Percentiles rank a stretch among this genome's conserved stretches.
Evolutionary conservation across 1,284 basidiomycete species (phyloP).

Genomic region (Cystodermella granulosa): DNA sequence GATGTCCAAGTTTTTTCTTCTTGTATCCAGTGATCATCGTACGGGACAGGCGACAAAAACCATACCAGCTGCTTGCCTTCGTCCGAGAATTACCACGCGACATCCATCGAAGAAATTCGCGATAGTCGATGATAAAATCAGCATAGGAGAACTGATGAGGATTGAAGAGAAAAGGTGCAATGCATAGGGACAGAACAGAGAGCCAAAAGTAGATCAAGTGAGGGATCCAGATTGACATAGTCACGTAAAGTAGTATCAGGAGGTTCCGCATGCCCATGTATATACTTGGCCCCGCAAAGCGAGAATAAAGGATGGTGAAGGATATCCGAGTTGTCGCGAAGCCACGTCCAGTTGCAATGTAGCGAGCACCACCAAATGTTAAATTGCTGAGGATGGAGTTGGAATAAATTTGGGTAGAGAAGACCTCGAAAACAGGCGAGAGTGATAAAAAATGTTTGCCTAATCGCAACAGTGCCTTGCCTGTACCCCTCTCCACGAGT

Average conservation of each 20-base stretch:
- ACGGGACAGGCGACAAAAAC: slow-evolving; percentile 90
- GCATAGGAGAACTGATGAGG: slow-evolving; percentile 94
- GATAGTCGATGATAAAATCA: slow-evolving; percentile 96
- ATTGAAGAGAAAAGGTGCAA: slow-evolving; percentile 96
- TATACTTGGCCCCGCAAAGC: slow-evolving; percentile 96
- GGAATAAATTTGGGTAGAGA: slow-evolving; percentile 95
- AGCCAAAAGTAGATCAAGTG: slow-evolving; percentile 97
- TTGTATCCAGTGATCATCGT: slow-evolving; percentile 98
- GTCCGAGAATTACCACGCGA: slow-evolving; percentile 91
- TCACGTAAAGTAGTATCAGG: slow-evolving; percentile 81
- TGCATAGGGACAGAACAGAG: slow-evolving; percentile 83
- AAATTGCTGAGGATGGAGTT: slow-evolving; percentile 92
- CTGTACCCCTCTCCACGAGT: slow-evolving; percentile 88
- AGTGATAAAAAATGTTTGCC: slow-evolving; percentile 92
- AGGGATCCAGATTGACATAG: slow-evolving; percentile 86
- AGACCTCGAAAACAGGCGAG: slow-evolving; percentile 94
- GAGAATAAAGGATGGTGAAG: slow-evolving; percentile 92
- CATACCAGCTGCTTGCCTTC: slow-evolving; percentile 96
- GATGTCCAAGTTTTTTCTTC: slow-evolving; percentile 94
- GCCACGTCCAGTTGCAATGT: slow-evolving; percentile 95
- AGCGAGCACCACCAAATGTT: slow-evolving; percentile 92
- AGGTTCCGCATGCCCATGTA: slow-evolving; percentile 95
- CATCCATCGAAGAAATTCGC: slow-evolving; percentile 97
- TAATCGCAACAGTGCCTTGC: slow-evolving; percentile 87
- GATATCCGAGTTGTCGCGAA: slow-evolving; percentile 93